Evolutionary conservation across 805 yeast genomes (phyloP).

Genomic region (Komagataella populi): DNA sequence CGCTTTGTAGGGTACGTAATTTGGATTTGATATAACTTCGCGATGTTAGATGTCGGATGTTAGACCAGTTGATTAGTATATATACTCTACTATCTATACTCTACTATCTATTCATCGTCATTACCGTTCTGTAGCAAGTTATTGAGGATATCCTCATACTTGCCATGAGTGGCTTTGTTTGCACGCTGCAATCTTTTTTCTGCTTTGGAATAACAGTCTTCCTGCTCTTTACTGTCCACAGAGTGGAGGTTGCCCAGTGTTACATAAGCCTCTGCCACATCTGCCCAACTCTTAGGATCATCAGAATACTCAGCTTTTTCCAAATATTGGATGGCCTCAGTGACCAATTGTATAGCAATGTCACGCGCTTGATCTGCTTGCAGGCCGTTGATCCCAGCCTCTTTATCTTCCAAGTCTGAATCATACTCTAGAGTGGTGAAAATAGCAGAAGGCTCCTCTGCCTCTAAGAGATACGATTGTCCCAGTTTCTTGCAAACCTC

Average conservation of each 20-base stretch:
- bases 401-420: slow-evolving; percentile 24
- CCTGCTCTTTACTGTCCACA: slow-evolving; percentile 55
- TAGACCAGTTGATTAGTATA: neutral
- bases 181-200: slow-evolving; percentile 57
- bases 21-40: neutral
- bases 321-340: slow-evolving; percentile 43
- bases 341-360: slow-evolving; percentile 32
- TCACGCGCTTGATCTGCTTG: slow-evolving; percentile 29
- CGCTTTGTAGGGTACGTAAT: neutral
- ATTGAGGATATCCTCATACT: slow-evolving; percentile 49
- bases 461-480: slow-evolving; percentile 47
- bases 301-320: slow-evolving; percentile 49
- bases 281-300: slow-evolving; percentile 72
- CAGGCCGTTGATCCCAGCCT: slow-evolving; percentile 21
- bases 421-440: slow-evolving; percentile 48
- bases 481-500: slow-evolving; percentile 41
- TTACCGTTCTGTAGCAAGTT: slow-evolving; percentile 20
- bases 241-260: slow-evolving; percentile 65
- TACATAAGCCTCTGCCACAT: slow-evolving; percentile 76
- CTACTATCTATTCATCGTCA: neutral
- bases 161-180: slow-evolving; percentile 69
- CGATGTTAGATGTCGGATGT: neutral
- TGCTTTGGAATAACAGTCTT: slow-evolving; percentile 51
- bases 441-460: slow-evolving; percentile 44
- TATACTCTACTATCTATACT: neutral